Evolutionary conservation across 2,329 filamentous ascomycete genomes (phyloP), one percentile per base, ranked within the genome.

Genomic region (Penicillium expansum): DNA sequence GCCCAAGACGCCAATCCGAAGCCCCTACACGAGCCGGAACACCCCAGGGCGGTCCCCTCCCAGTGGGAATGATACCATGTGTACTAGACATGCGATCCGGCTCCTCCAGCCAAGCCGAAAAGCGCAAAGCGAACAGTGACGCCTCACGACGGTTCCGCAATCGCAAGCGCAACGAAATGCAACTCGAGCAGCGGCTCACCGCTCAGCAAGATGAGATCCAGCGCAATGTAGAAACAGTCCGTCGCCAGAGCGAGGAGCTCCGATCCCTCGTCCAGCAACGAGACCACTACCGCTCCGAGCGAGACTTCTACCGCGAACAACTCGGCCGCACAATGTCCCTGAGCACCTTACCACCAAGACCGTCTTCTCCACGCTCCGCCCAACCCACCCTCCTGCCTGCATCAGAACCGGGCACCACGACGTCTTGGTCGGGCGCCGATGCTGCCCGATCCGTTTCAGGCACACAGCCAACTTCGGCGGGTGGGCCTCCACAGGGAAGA

Each of bases 91-190:
- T 72, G 37, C 76, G 77, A 44, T 76, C 75, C 3, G 75, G 74
- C 6, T 77, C 75, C 1, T 68, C 69, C 24, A 75, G 68, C 45
- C 74, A 77, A 55, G 72, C 74, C 1, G 74, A 76, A 57, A 77
- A 76, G 58, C 70, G 75, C 9, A 74, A 72, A 58, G 75, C 75
- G 3, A 77, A 77, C 63, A 77, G 75, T 49, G 70, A 74, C 51
- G 75, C 75, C 2, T 77, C 75, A 2, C 66, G 73, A 45, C 62
- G 75, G 22, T 77, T 77, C 57, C 72, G 75, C 35, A 73, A 76
- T 41, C 70, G 74, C 29, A 77, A 77, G 56, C 70, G 74, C 41
- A 74, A 72, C 22, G 74, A 77, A 52, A 62, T 71, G 58, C 73
- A 74, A 56, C 69, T 76, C 55, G 70, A 74, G 56, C 71, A 74